Evolutionary conservation across 2,329 filamentous ascomycete species (phyloP).

Genomic region (Chrysosporium queenslandicum): DNA sequence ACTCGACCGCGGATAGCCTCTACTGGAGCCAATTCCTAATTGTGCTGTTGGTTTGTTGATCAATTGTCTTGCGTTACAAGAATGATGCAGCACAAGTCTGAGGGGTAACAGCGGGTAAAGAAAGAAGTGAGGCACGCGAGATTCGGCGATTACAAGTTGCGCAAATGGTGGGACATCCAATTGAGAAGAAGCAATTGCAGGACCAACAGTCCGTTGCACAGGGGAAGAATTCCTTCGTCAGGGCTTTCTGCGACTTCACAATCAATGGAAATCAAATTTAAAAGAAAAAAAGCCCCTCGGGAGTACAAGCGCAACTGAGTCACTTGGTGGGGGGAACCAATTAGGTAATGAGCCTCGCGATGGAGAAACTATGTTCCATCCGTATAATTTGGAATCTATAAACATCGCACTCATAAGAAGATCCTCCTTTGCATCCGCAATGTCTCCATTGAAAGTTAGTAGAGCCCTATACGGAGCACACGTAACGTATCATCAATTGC

Average conservation of each 20-base stretch:
- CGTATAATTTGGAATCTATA: no score
- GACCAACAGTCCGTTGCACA: background rate
- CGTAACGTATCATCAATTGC: background rate
- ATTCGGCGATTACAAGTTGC: background rate
- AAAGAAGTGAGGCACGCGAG: background rate
- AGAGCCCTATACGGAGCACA: no score
- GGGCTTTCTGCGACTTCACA: background rate
- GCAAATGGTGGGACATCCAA: background rate
- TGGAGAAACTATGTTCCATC: background rate
- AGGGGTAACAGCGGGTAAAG: background rate
- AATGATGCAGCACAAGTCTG: background rate
- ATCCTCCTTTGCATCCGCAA: no score
- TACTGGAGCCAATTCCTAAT: background rate
- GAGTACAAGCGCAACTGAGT: conserved; percentile 4
- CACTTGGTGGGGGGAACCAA: background rate
- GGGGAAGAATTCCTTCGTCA: background rate
- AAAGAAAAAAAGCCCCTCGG: background rate
- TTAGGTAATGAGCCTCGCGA: background rate
- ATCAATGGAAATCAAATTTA: background rate
- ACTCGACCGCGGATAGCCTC: background rate
- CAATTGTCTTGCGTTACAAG: background rate
- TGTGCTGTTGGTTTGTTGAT: background rate
- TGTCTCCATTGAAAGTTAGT: no score
- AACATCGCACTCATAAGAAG: no score
- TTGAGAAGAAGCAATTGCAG: background rate